Evolutionary conservation across 1,284 basidiomycete species (phyloP).

Genomic region (Mycosarcoma maydis): DNA sequence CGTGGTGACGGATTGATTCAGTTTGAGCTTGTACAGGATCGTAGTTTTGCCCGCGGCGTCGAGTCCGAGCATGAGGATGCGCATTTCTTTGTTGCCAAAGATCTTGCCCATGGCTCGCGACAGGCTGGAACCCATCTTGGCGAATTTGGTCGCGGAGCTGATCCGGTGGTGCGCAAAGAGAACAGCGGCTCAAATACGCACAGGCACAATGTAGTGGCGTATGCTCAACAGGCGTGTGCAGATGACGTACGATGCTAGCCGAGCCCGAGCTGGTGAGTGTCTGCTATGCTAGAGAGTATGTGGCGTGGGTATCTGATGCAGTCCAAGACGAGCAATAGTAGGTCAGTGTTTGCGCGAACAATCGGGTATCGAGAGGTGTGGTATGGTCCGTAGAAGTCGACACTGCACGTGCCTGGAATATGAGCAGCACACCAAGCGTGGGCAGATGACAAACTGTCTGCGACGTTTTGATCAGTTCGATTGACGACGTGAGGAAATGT

Average conservation of each 20-base stretch:
- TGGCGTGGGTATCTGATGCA: neutral
- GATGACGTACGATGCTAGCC: too few species aligned
- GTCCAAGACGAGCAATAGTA: neutral
- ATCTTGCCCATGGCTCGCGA: conserved; percentile 83
- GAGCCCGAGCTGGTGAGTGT: too few species aligned
- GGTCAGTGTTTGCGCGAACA: too few species aligned
- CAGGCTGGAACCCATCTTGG: conserved; percentile 60
- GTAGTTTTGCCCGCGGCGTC: conserved; percentile 84
- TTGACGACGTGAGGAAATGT: too few species aligned
- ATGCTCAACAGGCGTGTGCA: too few species aligned
- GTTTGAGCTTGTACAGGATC: conserved; percentile 98
- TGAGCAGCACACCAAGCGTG: too few species aligned
- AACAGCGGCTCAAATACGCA: neutral
- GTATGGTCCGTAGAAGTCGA: too few species aligned
- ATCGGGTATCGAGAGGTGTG: too few species aligned
- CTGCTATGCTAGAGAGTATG: neutral
- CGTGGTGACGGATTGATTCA: conserved; percentile 98
- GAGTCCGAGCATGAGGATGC: conserved; percentile 82
- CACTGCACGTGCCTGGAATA: too few species aligned
- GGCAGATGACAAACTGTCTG: too few species aligned
- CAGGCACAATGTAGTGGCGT: too few species aligned
- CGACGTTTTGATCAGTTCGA: too few species aligned
- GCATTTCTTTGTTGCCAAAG: conserved; percentile 99
- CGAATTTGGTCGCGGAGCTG: neutral
- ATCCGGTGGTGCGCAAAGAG: neutral